Evolutionary conservation across 2,329 filamentous ascomycete species (phyloP).

Genomic region (Achaetomium macrosporum): DNA sequence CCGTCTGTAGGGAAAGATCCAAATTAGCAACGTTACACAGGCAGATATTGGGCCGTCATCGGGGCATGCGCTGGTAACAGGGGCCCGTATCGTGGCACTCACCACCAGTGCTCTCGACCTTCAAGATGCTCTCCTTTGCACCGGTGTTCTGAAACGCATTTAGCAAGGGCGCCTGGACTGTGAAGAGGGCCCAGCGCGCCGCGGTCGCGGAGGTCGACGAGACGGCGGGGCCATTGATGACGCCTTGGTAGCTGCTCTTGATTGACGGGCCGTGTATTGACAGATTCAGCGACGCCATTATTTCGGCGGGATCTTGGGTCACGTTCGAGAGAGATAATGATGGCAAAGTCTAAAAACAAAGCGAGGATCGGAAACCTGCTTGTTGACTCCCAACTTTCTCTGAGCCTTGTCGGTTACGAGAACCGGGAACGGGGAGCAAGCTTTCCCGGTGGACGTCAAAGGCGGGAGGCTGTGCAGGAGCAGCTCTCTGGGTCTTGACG

Average conservation of each 20-base stretch:
- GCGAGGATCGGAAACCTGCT: not conserved
- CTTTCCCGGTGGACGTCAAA: slow-evolving; percentile 13
- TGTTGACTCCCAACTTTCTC: not conserved
- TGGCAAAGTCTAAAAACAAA: not conserved
- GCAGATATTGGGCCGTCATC: too few species aligned
- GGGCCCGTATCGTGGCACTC: slow-evolving; percentile 22
- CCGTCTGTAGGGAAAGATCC: slow-evolving; percentile 57
- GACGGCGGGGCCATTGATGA: slow-evolving; percentile 47
- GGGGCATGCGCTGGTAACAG: not conserved
- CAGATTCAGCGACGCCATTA: slow-evolving; percentile 74
- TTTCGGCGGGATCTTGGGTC: slow-evolving; percentile 14
- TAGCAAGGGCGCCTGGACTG: slow-evolving; percentile 83
- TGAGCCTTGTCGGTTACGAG: not conserved
- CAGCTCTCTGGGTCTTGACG: slow-evolving; percentile 6
- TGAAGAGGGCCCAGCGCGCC: slow-evolving; percentile 90
- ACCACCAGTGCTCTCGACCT: slow-evolving; percentile 90
- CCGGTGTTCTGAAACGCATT: slow-evolving; percentile 87
- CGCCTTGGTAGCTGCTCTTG: slow-evolving; percentile 66
- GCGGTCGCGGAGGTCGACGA: slow-evolving; percentile 68
- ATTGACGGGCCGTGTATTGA: slow-evolving; percentile 79
- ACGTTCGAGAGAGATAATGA: not conserved
- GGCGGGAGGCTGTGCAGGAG: slow-evolving; percentile 18
- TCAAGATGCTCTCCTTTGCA: slow-evolving; percentile 87
- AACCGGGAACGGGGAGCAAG: slow-evolving; percentile 12
- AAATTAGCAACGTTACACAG: slow-evolving; percentile 5